These are phyloP conservation scores for Calcarisporium arbuscula DNA, from an alignment of 2,329 filamentous ascomycete genomes.

Conservation along the genomic window DNA sequence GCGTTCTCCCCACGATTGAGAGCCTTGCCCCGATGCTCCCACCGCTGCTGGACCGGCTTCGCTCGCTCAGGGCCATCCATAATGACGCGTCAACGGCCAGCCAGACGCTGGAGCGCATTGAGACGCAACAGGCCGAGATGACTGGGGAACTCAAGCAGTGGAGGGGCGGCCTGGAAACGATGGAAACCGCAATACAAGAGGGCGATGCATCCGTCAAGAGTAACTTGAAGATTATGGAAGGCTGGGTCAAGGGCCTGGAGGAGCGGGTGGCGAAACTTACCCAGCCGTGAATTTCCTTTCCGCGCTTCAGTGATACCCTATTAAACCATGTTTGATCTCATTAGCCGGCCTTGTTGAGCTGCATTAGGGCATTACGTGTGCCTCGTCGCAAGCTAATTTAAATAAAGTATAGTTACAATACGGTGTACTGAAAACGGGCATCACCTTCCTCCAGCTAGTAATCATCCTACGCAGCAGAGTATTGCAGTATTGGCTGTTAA, in stretches of 20 bases:
- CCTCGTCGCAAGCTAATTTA: too few relatives aligned
- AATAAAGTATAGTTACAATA: too few relatives aligned
- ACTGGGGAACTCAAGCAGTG: slow-evolving; percentile 78
- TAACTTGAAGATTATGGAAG: slow-evolving; percentile 80
- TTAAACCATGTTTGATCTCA: slow-evolving; percentile 11
- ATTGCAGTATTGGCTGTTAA: too few relatives aligned
- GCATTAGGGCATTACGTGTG: too few relatives aligned
- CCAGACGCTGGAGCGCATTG: slow-evolving; percentile 69
- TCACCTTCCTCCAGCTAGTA: too few relatives aligned
- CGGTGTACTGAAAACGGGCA: too few relatives aligned
- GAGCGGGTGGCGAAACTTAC: slow-evolving; percentile 60
- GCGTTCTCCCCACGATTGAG: slow-evolving; percentile 82
- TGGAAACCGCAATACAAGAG: slow-evolving; percentile 68
- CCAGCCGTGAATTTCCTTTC: slow-evolving; percentile 13
- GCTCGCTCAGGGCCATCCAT: slow-evolving; percentile 79
- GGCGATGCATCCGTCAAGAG: slow-evolving; percentile 64
- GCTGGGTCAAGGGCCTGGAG: slow-evolving; percentile 85
- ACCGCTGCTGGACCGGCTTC: slow-evolving; percentile 74
- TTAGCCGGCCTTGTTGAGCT: too few relatives aligned
- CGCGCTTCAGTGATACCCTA: slow-evolving; percentile 23
- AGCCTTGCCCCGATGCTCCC: slow-evolving; percentile 79
- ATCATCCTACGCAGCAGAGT: too few relatives aligned
- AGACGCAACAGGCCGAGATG: slow-evolving; percentile 76
- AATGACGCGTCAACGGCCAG: slow-evolving; percentile 78
- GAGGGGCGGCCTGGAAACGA: slow-evolving; percentile 71